Conservation (phyloP, 169 alveolate genomes). For the Cryptosporidium sp. region DNA sequence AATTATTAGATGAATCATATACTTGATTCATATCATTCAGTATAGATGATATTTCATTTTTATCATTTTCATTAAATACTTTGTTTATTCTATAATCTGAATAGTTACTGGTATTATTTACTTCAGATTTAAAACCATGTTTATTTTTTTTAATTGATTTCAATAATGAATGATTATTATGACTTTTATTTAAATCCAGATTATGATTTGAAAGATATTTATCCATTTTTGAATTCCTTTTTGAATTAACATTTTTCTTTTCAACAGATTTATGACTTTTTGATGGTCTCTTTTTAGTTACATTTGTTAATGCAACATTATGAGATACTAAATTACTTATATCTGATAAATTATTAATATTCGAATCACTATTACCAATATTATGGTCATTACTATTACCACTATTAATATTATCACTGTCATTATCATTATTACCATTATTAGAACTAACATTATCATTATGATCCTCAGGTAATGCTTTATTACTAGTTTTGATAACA, state of each 20-base stretch:
- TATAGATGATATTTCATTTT: not conserved
- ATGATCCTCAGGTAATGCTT: not conserved
- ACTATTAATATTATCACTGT: not conserved
- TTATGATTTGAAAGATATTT: not conserved
- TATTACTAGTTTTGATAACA: conserved; percentile 51
- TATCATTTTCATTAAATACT: not conserved
- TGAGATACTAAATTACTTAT: conserved; percentile 55
- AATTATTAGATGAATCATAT: conserved; percentile 2
- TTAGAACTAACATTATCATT: not conserved
- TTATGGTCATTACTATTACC: not conserved
- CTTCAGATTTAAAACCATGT: not conserved
- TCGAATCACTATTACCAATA: not conserved
- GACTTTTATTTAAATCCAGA: not conserved
- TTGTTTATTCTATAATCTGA: not conserved
- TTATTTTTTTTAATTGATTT: conserved; percentile 1
- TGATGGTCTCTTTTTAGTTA: conserved; percentile 45
- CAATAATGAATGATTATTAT: not conserved
- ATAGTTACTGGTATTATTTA: not conserved
- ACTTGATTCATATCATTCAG: not conserved
- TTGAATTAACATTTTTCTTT: not conserved
- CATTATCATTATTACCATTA: not conserved
- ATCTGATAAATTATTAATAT: conserved; percentile 1
- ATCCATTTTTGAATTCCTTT: not conserved
- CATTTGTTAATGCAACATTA: conserved; percentile 38
- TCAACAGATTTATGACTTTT: conserved; percentile 32